Conservation (phyloP, 108 stramenopile species). For the Cyclotella cryptica region DNA sequence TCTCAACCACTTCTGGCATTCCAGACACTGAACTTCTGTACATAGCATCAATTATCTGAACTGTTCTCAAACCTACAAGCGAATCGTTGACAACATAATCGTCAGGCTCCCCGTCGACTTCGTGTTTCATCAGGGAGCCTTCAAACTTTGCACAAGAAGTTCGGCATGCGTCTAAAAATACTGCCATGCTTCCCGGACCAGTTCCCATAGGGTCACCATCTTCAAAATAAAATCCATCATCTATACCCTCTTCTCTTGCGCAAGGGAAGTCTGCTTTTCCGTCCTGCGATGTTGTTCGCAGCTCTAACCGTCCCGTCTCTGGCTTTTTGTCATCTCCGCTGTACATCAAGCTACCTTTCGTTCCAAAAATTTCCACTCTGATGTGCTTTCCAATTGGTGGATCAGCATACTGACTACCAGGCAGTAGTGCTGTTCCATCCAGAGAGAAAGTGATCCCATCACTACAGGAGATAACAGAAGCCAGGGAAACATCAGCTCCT, state of each 20-base stretch:
- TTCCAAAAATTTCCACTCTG: constrained; percentile 71
- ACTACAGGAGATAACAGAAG: constrained; percentile 69
- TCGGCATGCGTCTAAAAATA: constrained; percentile 39
- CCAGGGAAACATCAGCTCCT: constrained; percentile 71
- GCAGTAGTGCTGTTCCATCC: constrained; percentile 67
- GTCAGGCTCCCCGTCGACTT: neutral
- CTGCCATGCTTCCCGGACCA: constrained; percentile 43
- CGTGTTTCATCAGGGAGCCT: neutral
- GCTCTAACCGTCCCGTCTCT: constrained; percentile 58
- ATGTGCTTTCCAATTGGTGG: constrained; percentile 71
- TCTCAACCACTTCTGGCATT: constrained; percentile 16
- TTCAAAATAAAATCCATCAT: constrained; percentile 82
- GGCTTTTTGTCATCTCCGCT: constrained; percentile 60
- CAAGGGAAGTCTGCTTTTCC: constrained; percentile 38
- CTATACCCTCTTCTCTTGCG: constrained; percentile 29
- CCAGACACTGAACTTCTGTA: constrained; percentile 42
- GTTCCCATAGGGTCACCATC: constrained; percentile 49
- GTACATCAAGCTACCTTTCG: constrained; percentile 46
- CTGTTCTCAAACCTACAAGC: constrained; percentile 43
- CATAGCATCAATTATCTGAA: constrained; percentile 47
- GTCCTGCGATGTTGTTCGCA: constrained; percentile 36
- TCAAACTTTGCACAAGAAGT: constrained; percentile 13
- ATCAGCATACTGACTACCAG: constrained; percentile 71
- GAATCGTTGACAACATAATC: constrained; percentile 35
- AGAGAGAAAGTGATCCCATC: constrained; percentile 58